Conservation (phyloP, 2,329 filamentous ascomycete species). For the Pyricularia pennisetigena region DNA sequence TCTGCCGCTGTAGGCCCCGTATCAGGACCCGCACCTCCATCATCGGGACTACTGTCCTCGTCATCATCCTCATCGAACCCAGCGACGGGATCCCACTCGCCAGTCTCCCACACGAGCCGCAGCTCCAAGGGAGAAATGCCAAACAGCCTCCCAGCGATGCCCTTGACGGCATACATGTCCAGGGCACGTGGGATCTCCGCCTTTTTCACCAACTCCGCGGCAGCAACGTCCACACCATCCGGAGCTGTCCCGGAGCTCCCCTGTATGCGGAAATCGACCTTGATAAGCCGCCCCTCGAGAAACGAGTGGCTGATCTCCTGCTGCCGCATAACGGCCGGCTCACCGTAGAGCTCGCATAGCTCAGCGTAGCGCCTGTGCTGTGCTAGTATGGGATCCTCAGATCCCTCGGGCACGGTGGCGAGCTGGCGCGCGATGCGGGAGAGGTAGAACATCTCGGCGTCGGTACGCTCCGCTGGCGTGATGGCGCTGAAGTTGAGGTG, state of each 20-base stretch:
- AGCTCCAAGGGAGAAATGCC: conserved; percentile 52
- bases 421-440: conserved; percentile 73
- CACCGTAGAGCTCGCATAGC: conserved; percentile 68
- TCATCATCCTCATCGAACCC: conserved; percentile 48
- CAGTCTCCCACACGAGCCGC: conserved; percentile 75
- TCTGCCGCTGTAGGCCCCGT: conserved; percentile 14
- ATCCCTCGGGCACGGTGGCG: conserved; percentile 41
- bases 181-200: conserved; percentile 62
- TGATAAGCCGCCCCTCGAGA: conserved; percentile 68
- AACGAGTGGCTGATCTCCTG: conserved; percentile 63
- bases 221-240: neutral
- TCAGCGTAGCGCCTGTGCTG: conserved; percentile 63
- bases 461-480: conserved; percentile 62
- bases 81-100: conserved; percentile 75
- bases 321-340: conserved; percentile 52
- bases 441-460: conserved; percentile 91
- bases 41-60: conserved; percentile 43
- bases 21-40: conserved; percentile 21
- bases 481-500: conserved; percentile 67
- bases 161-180: conserved; percentile 74
- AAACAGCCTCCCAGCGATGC: conserved; percentile 66
- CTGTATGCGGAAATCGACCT: conserved; percentile 40
- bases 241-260: neutral
- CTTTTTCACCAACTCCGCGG: conserved; percentile 16
- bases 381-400: conserved; percentile 43